Base-by-base conservation (phyloP, 2,329 filamentous ascomycete species). In the Scedosporium minutisporum region DNA sequence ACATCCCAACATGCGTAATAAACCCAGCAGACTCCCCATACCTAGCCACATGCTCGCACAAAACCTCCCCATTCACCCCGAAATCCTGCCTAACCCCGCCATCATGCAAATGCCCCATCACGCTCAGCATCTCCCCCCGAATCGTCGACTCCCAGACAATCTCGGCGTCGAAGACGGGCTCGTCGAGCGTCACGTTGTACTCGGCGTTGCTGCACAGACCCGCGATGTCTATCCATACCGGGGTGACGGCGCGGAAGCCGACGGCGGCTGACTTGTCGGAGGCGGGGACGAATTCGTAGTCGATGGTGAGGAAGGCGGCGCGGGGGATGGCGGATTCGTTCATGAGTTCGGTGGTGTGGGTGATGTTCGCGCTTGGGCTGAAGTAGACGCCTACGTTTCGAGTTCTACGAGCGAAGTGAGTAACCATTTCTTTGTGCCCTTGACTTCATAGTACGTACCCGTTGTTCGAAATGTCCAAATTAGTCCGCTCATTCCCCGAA, bases 201-300 rank as follows among this genome's bases (percentile, higher is more conserved):
- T 67, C 61, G 23, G 63, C 63, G 16, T 46, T 57, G 55, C 63
- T 64, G 62, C 69, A 71, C 58, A 29, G 14, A 38, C 68, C 69
- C 60, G 66, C 65, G 12, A 70, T 62, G 63, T 69, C 68, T 9
- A 71, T 65, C 67, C 67, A 70, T 18, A 69, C 25, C 33, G 67
- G 65, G 6, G 55, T 65, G 12, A 63, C 61, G 12, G 57, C 27
- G 10, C 53, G 58, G 59, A 68, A 70, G 51, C 42, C 63, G 1
- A 57, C 42, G 3, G 65, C 41, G 38, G 60, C 38, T 12, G 25
- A 18, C 33, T 38, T 38, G 33, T 38, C 33, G 3, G 59, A 25
- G 4, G 61, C 58, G 10, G 63, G 64, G 21, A 70, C 41, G 46
- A 64, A 70, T 46, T 69, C 67, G 63, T 65, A 68, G 27, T 69